These are phyloP conservation scores for Mimosa pudica DNA, from an alignment of 306 rosid species.

Conservation along the genomic window DNA sequence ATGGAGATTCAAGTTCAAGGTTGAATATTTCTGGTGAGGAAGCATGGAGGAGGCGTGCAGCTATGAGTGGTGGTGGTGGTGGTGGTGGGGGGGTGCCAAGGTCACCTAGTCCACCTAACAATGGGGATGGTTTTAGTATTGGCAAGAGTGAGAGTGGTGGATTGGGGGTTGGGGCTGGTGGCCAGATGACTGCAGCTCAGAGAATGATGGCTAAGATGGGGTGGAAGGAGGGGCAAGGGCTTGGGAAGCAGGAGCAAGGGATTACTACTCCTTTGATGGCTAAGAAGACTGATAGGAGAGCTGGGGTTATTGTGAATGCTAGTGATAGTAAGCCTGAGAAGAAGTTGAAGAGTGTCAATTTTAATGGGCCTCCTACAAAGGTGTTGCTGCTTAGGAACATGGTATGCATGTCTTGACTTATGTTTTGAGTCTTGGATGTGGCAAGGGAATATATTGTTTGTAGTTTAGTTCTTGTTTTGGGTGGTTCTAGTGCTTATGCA, in stretches of 20 bases:
- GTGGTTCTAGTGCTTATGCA: slow-evolving; percentile 17
- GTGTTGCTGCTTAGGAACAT: slow-evolving; percentile 88
- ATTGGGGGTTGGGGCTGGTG: slow-evolving; percentile 92
- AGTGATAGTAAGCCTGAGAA: slow-evolving; percentile 72
- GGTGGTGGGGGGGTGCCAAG: slow-evolving; percentile 50
- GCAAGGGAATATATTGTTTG: neutral
- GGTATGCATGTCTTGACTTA: slow-evolving; percentile 53
- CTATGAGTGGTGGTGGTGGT: slow-evolving; percentile 54
- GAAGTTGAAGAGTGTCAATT: slow-evolving; percentile 78
- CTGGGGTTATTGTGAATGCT: slow-evolving; percentile 96
- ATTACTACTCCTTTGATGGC: slow-evolving; percentile 98
- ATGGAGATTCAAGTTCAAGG: slow-evolving; percentile 58
- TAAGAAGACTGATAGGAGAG: slow-evolving; percentile 88
- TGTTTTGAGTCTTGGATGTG: neutral
- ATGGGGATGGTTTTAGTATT: slow-evolving; percentile 77
- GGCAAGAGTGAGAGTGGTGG: slow-evolving; percentile 92
- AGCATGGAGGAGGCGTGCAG: slow-evolving; percentile 95
- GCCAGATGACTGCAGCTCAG: slow-evolving; percentile 99
- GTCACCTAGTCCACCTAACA: slow-evolving; percentile 79
- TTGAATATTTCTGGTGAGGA: slow-evolving; percentile 94
- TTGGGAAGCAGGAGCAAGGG: slow-evolving; percentile 97
- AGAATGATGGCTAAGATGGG: slow-evolving; percentile 99
- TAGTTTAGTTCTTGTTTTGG: neutral
- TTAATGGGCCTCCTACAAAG: slow-evolving; percentile 82
- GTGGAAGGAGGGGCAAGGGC: slow-evolving; percentile 98